These are phyloP conservation scores for Prorocentrum cordatum DNA, from an alignment of 169 alveolate species.

Conservation along the genomic window DNA sequence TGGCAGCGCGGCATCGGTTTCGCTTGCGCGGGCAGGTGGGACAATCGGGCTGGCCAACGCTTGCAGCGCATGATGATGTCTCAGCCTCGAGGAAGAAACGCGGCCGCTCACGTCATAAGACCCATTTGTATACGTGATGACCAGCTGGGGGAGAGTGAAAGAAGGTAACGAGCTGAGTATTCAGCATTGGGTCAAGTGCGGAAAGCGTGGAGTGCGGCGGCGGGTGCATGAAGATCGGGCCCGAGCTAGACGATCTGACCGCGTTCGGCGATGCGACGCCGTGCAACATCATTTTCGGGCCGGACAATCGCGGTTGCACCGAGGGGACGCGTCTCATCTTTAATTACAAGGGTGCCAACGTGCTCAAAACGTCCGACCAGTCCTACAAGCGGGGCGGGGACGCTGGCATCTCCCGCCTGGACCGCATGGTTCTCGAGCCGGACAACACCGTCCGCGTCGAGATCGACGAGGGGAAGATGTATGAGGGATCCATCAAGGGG, in stretches of 20 bases:
- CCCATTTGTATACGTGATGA: too few relatives aligned
- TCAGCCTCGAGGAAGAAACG: too few relatives aligned
- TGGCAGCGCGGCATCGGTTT: too few relatives aligned
- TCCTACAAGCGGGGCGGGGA: neutral
- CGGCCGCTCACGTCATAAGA: too few relatives aligned
- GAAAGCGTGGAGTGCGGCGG: neutral
- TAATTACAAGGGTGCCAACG: neutral
- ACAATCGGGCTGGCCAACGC: too few relatives aligned
- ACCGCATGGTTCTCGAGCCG: neutral
- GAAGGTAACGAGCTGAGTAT: too few relatives aligned
- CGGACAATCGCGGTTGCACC: neutral
- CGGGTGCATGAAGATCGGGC: neutral
- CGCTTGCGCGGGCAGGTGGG: too few relatives aligned
- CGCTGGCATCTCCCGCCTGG: neutral
- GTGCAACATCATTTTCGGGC: slow-evolving; percentile 3
- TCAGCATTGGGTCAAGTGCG: neutral
- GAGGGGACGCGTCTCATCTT: neutral
- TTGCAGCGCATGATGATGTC: too few relatives aligned
- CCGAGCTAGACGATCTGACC: neutral
- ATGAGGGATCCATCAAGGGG: neutral
- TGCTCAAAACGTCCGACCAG: neutral
- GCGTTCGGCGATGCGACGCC: neutral
- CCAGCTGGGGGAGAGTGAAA: too few relatives aligned
- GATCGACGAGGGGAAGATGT: neutral
- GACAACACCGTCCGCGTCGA: neutral